Evolutionary conservation across 176 grass and related monocot species (phyloP).

Genomic region (Tillandsia leiboldiana): DNA sequence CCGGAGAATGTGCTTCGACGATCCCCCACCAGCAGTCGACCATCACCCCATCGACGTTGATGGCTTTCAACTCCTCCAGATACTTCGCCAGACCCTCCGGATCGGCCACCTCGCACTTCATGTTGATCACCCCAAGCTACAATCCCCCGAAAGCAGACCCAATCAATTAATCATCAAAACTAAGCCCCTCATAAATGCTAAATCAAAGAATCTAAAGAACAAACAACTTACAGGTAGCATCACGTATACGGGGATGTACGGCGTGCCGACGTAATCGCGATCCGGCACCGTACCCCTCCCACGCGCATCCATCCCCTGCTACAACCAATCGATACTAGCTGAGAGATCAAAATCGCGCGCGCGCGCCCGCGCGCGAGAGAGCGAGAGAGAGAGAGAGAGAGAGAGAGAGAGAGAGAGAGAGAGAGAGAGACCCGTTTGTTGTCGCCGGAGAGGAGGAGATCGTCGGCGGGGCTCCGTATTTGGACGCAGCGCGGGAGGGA

Average conservation of each 20-base stretch:
- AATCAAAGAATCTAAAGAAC: not conserved
- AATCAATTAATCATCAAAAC: not conserved
- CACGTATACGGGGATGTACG: constrained; percentile 70
- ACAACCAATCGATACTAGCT: too few relatives aligned
- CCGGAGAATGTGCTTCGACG: constrained; percentile 48
- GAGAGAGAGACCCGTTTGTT: too few relatives aligned
- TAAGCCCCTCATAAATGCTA: not conserved
- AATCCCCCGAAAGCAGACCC: not conserved
- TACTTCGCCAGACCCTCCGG: constrained; percentile 44
- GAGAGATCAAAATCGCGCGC: too few relatives aligned
- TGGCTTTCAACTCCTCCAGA: constrained; percentile 53
- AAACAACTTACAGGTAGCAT: constrained; percentile 60
- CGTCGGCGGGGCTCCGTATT: not conserved
- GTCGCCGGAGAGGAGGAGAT: not conserved
- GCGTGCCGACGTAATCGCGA: constrained; percentile 61
- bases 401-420: too few relatives aligned
- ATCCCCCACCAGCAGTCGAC: constrained; percentile 94
- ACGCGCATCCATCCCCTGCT: too few relatives aligned
- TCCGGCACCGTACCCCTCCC: constrained; percentile 28
- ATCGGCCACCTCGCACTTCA: constrained; percentile 44
- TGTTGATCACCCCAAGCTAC: constrained; percentile 53
- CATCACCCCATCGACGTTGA: constrained; percentile 75
- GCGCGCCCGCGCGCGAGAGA: too few relatives aligned
- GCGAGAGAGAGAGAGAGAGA: too few relatives aligned
- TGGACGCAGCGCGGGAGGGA: constrained; percentile 26